Base-by-base conservation (phyloP, 108 stramenopile genomes). In the Mayamaea pseudoterrestris region DNA sequence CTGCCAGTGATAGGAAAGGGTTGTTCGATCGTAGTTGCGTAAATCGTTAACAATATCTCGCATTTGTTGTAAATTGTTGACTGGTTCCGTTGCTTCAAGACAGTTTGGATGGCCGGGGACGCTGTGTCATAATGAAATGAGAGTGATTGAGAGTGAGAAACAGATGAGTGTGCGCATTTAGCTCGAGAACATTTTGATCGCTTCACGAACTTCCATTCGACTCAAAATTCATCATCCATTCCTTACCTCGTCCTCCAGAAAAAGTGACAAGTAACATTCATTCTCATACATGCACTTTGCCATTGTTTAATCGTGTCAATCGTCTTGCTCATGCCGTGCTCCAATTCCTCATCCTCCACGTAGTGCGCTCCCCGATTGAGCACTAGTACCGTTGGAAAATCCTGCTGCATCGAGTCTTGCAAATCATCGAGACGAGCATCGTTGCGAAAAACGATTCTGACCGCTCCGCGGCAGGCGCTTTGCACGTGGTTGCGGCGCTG, bases 101-200 rank as follows among this genome's bases (percentile, higher is more conserved):
- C 72, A 73, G 6, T 59, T 27, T 5, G 66, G 66, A 47, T 73
- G 72, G 9, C 72, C 72, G n/a, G 72, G 72, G 1, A 73, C 72
- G 13, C 27, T 46, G 5, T n/a, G n/a, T n/a, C n/a, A n/a, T n/a
- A n/a, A n/a, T n/a, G n/a, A n/a, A n/a, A n/a, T n/a, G n/a, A n/a
- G 9, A 12, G 32, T 34, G 32, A 12, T 34, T 9, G 12, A 9
- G 32, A 34, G 32, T 9, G 12, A 12, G 12, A 34, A 34, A 12
- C 9, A 34, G 32, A 9, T 12, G 32, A 34, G 12, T 3, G 60
- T 44, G n/a, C n/a, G n/a, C n/a, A n/a, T n/a, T n/a, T n/a, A n/a
- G n/a, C n/a, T n/a, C n/a, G n/a, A n/a, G n/a, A n/a, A n/a, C n/a
- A n/a, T n/a, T n/a, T n/a, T n/a, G n/a, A n/a, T n/a, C n/a, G n/a